A percentile compares a stretch with the other conserved stretches of the same genome.
phyloP scores from a whole-genome alignment of 306 rosid species.

The Senna tora region DNA sequence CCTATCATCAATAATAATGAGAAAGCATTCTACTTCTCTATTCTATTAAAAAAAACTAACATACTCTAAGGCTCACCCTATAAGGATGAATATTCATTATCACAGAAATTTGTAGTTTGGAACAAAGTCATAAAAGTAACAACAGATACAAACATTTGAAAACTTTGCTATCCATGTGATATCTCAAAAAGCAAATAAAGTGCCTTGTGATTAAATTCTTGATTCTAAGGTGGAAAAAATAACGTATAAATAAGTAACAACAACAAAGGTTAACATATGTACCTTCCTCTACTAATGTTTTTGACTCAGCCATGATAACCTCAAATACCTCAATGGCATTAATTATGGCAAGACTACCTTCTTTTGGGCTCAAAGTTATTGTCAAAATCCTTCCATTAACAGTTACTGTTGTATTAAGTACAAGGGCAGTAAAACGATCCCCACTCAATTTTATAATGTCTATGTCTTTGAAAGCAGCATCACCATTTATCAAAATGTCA shows the following conservation, averaged over 20 bases:
- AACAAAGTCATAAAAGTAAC: background rate
- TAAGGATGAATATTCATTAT: conserved; percentile 24
- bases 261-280: conserved; percentile 24
- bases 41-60: no score
- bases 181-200: background rate
- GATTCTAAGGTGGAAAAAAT: background rate
- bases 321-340: conserved; percentile 89
- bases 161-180: background rate
- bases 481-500: conserved; percentile 71
- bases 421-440: conserved; percentile 72
- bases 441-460: conserved; percentile 80
- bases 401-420: conserved; percentile 75
- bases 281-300: conserved; percentile 88
- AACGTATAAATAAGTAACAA: conserved; percentile 1
- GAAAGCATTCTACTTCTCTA: no score
- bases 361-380: conserved; percentile 67
- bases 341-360: conserved; percentile 67
- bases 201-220: background rate
- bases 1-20: no score
- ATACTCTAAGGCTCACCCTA: no score
- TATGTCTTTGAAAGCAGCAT: conserved; percentile 49
- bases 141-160: background rate
- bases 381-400: conserved; percentile 83
- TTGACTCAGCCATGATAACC: conserved; percentile 63
- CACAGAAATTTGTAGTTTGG: background rate